Evolutionary conservation across 805 yeast species (phyloP).

Genomic region (Monosporozyma siamensis): DNA sequence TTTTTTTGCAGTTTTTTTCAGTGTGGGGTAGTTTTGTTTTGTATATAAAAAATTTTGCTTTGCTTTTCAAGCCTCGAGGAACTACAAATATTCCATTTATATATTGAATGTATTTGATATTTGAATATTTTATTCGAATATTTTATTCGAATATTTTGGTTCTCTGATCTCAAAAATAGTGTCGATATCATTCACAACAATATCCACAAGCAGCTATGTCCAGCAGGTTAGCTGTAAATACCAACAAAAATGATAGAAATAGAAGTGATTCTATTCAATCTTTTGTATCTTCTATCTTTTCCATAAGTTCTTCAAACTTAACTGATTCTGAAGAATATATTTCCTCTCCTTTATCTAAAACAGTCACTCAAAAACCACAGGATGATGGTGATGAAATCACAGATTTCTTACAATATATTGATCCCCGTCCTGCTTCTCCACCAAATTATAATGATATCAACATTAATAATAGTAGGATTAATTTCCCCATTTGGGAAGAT

Average conservation of each 20-base stretch:
- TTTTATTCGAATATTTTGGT: too few relatives aligned
- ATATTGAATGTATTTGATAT: too few relatives aligned
- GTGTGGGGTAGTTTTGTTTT: too few relatives aligned
- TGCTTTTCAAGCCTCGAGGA: too few relatives aligned
- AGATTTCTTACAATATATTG: constrained; percentile 24
- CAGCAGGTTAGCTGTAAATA: background rate
- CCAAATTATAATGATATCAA: constrained; percentile 24
- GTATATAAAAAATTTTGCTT: background rate
- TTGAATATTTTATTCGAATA: too few relatives aligned
- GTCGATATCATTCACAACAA: too few relatives aligned
- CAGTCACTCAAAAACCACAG: too few relatives aligned
- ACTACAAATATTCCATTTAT: too few relatives aligned
- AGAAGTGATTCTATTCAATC: constrained; percentile 2
- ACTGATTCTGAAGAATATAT: background rate
- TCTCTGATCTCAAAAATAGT: too few relatives aligned
- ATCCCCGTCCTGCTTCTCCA: constrained; percentile 32
- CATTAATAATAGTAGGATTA: constrained; percentile 15
- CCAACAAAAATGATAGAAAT: background rate
- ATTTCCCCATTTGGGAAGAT: constrained; percentile 39
- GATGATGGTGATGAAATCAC: background rate
- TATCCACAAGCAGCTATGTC: too few relatives aligned
- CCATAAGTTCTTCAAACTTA: background rate
- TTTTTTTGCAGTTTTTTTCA: background rate
- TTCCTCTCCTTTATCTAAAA: too few relatives aligned
- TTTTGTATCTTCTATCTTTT: background rate